These are phyloP conservation scores for Torulaspora maleeae DNA, from an alignment of 805 yeast species.

Conservation along the genomic window DNA sequence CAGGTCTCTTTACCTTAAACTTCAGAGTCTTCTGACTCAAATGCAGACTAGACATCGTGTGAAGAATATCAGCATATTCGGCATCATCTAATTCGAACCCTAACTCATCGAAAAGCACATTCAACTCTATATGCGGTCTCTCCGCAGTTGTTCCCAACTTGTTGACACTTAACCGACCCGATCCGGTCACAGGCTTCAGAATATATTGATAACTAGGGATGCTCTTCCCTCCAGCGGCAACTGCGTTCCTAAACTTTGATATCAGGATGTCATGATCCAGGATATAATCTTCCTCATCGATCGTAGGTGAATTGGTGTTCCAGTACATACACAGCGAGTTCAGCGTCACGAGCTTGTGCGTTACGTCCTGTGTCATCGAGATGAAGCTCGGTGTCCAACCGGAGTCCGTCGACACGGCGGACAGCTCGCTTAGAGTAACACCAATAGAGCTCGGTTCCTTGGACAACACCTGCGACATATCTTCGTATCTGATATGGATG, in stretches of 20 bases:
- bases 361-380: slow-evolving; percentile 56
- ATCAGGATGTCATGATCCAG: slow-evolving; percentile 25
- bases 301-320: slow-evolving; percentile 61
- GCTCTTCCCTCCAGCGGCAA: slow-evolving; percentile 35
- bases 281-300: slow-evolving; percentile 49
- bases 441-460: slow-evolving; percentile 79
- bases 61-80: slow-evolving; percentile 77
- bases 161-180: slow-evolving; percentile 75
- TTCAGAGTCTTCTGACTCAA: slow-evolving; percentile 72
- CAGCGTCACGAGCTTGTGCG: slow-evolving; percentile 73
- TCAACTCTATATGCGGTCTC: slow-evolving; percentile 65
- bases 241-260: slow-evolving; percentile 43
- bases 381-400: slow-evolving; percentile 84
- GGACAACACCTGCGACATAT: slow-evolving; percentile 59
- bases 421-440: slow-evolving; percentile 72
- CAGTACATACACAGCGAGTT: slow-evolving; percentile 75
- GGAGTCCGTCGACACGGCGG: slow-evolving; percentile 86
- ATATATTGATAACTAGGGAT: slow-evolving; percentile 49
- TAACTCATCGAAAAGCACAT: slow-evolving; percentile 80
- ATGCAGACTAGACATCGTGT: slow-evolving; percentile 77
- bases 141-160: slow-evolving; percentile 69
- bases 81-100: slow-evolving; percentile 79
- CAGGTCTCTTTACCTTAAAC: slow-evolving; percentile 68
- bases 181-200: slow-evolving; percentile 83
- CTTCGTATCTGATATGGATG: slow-evolving; percentile 91